These are phyloP conservation scores for Aspergillus sp. DNA, from an alignment of 2,329 filamentous ascomycete genomes.

Conservation along the genomic window DNA sequence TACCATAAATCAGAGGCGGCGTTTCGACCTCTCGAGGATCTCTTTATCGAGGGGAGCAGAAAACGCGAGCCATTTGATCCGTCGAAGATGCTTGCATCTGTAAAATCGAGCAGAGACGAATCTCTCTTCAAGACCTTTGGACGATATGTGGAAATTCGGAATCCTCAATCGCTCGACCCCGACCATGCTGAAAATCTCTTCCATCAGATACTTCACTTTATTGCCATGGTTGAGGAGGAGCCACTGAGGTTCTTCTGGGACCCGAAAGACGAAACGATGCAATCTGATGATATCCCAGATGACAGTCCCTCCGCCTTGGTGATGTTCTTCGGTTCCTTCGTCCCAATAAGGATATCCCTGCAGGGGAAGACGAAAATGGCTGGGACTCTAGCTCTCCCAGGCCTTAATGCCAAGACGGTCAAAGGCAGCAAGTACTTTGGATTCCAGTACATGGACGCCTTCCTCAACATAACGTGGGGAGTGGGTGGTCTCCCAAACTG, in stretches of 20 bases:
- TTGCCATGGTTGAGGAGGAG: not conserved
- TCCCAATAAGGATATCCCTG: not conserved
- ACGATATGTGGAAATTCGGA: not conserved
- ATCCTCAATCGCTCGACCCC: not conserved
- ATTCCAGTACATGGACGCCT: not conserved
- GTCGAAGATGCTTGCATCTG: too few relatives aligned
- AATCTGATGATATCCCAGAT: not conserved
- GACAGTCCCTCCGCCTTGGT: not conserved
- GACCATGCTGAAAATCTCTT: not conserved
- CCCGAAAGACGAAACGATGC: too few relatives aligned
- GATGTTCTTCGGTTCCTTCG: not conserved
- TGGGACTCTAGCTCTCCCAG: not conserved
- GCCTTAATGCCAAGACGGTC: not conserved
- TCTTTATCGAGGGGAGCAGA: conserved; percentile 1
- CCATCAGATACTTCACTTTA: conserved; percentile 5
- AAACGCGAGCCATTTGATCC: not conserved
- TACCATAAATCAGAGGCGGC: not conserved
- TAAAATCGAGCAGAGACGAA: not conserved
- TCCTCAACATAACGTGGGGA: not conserved
- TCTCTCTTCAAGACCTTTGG: not conserved
- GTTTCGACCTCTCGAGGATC: not conserved
- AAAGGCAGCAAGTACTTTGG: not conserved
- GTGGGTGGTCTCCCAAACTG: not conserved
- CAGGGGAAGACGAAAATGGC: not conserved
- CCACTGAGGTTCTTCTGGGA: too few relatives aligned